Percentiles rank a stretch among this genome's conserved stretches.
Conservation (phyloP, 495 filamentous ascomycete genomes). For the Venustampulla echinocandica region DNA sequence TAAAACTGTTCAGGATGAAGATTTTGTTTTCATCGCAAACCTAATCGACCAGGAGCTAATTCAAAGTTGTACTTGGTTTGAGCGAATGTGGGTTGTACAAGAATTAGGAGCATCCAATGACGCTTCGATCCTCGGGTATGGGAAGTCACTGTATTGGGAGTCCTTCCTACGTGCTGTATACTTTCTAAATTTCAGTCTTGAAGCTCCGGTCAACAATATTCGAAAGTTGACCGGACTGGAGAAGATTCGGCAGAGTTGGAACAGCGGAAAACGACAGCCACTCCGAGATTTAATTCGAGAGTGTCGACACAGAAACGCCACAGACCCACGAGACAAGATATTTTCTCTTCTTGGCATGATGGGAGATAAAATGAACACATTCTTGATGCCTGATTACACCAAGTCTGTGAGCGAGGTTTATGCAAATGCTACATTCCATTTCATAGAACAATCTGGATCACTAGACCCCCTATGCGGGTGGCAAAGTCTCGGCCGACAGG, state of each 20-base stretch:
- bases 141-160: not conserved
- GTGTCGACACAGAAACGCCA: constrained; percentile 3
- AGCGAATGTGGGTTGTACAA: constrained; percentile 11
- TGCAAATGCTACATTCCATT: not conserved
- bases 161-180: not conserved
- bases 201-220: not conserved
- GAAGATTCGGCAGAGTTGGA: not conserved
- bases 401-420: constrained; percentile 4
- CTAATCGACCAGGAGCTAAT: constrained; percentile 2
- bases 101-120: constrained; percentile 1
- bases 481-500: not conserved
- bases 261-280: not conserved
- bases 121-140: not conserved
- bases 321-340: constrained; percentile 18
- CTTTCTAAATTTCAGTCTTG: constrained; percentile 1
- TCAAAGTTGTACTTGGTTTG: not conserved
- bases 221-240: not conserved
- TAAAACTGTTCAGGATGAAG: no score
- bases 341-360: constrained; percentile 8
- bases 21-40: no score
- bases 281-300: constrained; percentile 1
- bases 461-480: constrained; percentile 7
- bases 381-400: constrained; percentile 4
- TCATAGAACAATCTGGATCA: not conserved
- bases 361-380: constrained; percentile 3